phyloP scores from a whole-genome alignment of 148 eudicot species.

The Chenopodium quinoa region DNA sequence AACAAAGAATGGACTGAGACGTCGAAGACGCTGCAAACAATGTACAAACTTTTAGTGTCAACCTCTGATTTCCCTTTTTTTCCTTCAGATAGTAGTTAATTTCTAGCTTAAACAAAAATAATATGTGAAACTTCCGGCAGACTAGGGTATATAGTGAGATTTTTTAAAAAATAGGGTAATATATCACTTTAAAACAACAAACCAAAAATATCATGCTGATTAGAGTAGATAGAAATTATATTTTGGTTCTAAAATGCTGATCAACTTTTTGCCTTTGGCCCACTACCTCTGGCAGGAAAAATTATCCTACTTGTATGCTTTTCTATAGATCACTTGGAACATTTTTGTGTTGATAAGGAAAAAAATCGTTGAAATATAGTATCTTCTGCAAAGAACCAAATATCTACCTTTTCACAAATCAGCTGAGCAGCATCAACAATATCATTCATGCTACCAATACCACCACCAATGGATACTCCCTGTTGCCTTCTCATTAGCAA shows the following conservation, averaged over 20 bases:
- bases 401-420: slow-evolving; percentile 83
- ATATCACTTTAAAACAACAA: not conserved
- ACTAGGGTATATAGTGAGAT: not conserved
- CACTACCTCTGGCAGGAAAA: not conserved
- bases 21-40: slow-evolving; percentile 65
- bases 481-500: slow-evolving; percentile 42
- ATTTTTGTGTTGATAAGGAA: not conserved
- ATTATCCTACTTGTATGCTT: not conserved
- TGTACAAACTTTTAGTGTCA: not conserved
- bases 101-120: not conserved
- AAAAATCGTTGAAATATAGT: not conserved
- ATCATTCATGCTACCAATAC: slow-evolving; percentile 90
- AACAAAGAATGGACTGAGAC: slow-evolving; percentile 91
- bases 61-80: not conserved
- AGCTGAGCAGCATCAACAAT: slow-evolving; percentile 82
- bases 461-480: slow-evolving; percentile 98
- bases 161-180: not conserved
- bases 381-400: not conserved
- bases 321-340: not conserved
- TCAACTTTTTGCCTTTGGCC: not conserved
- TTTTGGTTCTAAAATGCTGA: not conserved
- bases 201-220: not conserved
- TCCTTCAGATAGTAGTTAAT: not conserved
- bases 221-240: not conserved
- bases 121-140: not conserved